phyloP scores from a whole-genome alignment of 1,139 yeast species.

The Debaryomycetaceae sp. region DNA sequence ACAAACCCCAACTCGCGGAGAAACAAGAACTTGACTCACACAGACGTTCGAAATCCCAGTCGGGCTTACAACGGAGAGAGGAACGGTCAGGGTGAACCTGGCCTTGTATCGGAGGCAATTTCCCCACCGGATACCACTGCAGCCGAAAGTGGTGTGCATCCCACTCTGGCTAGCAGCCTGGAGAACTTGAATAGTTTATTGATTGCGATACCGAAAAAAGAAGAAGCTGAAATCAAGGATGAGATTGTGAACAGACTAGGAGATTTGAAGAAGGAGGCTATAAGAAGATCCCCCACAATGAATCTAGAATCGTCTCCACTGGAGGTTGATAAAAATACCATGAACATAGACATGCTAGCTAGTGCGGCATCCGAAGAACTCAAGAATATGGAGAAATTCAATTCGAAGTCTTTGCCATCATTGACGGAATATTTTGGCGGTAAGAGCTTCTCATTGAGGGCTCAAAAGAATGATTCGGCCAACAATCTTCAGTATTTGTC shows the following conservation, averaged over 20 bases:
- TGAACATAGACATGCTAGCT: constrained; percentile 74
- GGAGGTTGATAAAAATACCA: constrained; percentile 9
- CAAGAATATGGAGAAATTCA: constrained; percentile 43
- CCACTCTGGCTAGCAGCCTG: neutral
- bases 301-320: neutral
- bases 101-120: neutral
- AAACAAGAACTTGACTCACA: constrained; percentile 35
- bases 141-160: neutral
- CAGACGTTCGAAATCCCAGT: neutral
- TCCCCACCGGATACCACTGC: neutral
- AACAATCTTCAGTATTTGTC: constrained; percentile 26
- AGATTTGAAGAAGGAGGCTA: neutral
- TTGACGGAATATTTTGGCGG: constrained; percentile 52
- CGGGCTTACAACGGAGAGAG: neutral
- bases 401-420: constrained; percentile 61
- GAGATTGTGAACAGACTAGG: neutral
- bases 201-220: neutral
- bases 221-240: neutral
- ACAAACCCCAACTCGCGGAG: constrained; percentile 71
- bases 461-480: constrained; percentile 3
- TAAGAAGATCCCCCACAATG: neutral
- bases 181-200: neutral
- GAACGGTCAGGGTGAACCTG: neutral
- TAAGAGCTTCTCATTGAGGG: constrained; percentile 5
- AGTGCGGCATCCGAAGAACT: constrained; percentile 81